A percentile compares a stretch with the other conserved stretches of the same genome.
Evolutionary conservation across 352 stramenopile species (phyloP).

Genomic region (Phytophthora niederhauseri): DNA sequence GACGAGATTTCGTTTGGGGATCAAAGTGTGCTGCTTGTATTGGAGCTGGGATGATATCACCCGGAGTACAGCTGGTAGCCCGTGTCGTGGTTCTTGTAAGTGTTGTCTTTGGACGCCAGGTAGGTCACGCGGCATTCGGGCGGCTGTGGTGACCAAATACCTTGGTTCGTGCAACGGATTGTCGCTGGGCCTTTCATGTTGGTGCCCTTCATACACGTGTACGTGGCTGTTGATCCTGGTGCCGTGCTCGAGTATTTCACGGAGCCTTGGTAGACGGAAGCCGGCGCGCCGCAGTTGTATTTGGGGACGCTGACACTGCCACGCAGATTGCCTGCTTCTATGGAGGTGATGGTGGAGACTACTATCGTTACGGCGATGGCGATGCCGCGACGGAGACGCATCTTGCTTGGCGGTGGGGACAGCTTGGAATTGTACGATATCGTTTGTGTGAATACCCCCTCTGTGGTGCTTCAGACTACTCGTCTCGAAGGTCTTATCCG

Average conservation of each 20-base stretch:
- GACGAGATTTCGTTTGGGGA: conserved; percentile 20
- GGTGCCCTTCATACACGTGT: conserved; percentile 50
- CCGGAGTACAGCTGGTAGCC: conserved; percentile 65
- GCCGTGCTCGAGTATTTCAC: conserved; percentile 45
- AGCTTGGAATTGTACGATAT: conserved; percentile 12
- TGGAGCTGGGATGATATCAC: conserved; percentile 26
- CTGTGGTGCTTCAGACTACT: not conserved
- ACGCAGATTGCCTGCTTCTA: conserved; percentile 33
- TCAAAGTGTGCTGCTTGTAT: not conserved
- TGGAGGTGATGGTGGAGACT: not conserved
- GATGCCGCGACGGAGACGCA: conserved; percentile 14
- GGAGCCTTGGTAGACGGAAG: conserved; percentile 48
- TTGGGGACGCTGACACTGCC: conserved; percentile 20
- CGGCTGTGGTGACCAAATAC: conserved; percentile 41
- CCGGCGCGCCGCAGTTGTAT: conserved; percentile 31
- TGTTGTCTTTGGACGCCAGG: conserved; percentile 50
- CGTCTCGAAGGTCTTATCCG: conserved; percentile 31
- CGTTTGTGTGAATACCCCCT: conserved; percentile 8
- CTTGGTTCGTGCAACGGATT: conserved; percentile 40
- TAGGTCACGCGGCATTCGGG: conserved; percentile 59
- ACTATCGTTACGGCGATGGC: not conserved
- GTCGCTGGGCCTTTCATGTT: conserved; percentile 39
- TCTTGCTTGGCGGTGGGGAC: not conserved
- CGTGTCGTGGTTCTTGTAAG: conserved; percentile 55
- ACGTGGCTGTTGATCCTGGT: conserved; percentile 40